A percentile compares a stretch with the other conserved stretches of the same genome.
Evolutionary conservation across 345 rosid genomes (phyloP).

Genomic region (Salix brachista): DNA sequence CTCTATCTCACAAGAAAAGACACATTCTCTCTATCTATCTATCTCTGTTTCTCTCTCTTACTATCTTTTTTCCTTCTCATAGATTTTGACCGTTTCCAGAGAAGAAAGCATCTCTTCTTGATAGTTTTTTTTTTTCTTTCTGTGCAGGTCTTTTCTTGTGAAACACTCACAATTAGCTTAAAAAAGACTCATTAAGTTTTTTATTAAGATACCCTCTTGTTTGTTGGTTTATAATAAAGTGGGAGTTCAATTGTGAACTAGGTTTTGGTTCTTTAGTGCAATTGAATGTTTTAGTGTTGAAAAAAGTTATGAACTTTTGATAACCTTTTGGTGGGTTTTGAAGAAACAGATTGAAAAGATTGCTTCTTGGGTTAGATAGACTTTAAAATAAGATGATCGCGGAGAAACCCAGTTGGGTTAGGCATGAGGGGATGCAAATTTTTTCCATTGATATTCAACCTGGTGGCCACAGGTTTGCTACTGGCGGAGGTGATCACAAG

Average conservation of each 20-base stretch:
- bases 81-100: constrained; percentile 11
- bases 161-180: background rate
- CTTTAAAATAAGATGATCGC: constrained; percentile 61
- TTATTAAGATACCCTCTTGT: background rate
- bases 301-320: constrained; percentile 19
- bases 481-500: constrained; percentile 99
- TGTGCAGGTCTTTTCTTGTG: background rate
- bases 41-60: background rate
- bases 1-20: background rate
- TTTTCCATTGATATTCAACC: constrained; percentile 98
- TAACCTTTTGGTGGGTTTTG: constrained; percentile 9
- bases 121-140: background rate
- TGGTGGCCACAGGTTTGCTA: constrained; percentile 89
- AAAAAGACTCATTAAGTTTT: background rate
- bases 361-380: constrained; percentile 11
- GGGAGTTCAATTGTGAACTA: background rate
- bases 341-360: constrained; percentile 5
- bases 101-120: background rate
- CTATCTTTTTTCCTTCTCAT: background rate
- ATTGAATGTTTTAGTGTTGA: constrained; percentile 6
- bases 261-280: background rate
- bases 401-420: constrained; percentile 94
- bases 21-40: background rate
- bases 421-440: constrained; percentile 95
- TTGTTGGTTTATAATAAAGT: background rate